Evolutionary conservation across 257 asterid species (phyloP), one percentile per base, ranked within the genome.

Genomic region (Avicennia marina): DNA sequence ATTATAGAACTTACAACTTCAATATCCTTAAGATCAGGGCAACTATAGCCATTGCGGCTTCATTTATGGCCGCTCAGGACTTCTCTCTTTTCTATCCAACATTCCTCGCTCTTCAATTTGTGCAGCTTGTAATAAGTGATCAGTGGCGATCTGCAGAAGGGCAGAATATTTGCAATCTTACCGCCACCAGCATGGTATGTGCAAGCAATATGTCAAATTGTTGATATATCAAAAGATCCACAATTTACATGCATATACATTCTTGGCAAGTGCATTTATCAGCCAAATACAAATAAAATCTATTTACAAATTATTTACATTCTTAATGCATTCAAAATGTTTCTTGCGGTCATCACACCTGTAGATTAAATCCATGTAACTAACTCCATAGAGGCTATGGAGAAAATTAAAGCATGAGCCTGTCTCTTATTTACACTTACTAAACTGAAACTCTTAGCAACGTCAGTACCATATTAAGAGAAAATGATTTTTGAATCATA

Each of bases 61-160:
- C 95, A 70, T 86, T 89, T 45, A 89, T 70, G 60, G 97, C 99
- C 27, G 86, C 86, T 80, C 95, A 12, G 83, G 83, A 80, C 95
- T 89, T 79, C 97, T 86, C 60, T 86, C 97, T 83, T 78, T 93
- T 64, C 79, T 83, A 53, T 89, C 96, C 47, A 83, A 81, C 94
- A 81, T 75, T 56, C 99, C 97, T 54, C 85, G 68, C 73, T 93
- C 97, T 82, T 93, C 99, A 67, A 93, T 81, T 84, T 93, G 95
- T 31, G 95, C 99, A 68, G 99, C 97, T 93, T 89, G 99, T 68
- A 93, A 63, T 81, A 93, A 72, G 68, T 89, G 96, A 71, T 89
- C 97, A 32, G 95, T 93, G 15, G 97, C 89, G 70, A 93, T 93
- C 98, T 93, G 74, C 65, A 52, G 32, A 78, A 56, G 43, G 16